Evolutionary conservation across 352 stramenopile species (phyloP).

Genomic region (Pythium pyrilobum): DNA sequence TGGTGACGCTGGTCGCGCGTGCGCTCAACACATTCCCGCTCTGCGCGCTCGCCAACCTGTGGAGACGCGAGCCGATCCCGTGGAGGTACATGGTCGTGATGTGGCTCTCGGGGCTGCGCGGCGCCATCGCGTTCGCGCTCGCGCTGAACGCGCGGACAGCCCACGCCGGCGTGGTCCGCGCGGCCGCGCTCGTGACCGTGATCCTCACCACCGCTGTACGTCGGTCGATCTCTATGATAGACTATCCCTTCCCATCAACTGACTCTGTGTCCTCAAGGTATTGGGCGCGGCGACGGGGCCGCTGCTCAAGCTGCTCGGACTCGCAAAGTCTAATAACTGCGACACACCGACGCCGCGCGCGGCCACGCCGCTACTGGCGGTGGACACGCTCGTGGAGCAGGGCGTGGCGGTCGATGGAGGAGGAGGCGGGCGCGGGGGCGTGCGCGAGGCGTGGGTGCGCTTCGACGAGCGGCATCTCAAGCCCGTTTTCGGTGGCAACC

Average conservation of each 20-base stretch:
- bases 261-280: too few relatives aligned
- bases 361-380: constrained; percentile 3
- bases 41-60: constrained; percentile 23
- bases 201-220: constrained; percentile 29
- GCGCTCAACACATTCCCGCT: constrained; percentile 27
- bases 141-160: constrained; percentile 25
- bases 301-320: neutral
- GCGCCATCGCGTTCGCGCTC: constrained; percentile 26
- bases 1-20: constrained; percentile 23
- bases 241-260: too few relatives aligned
- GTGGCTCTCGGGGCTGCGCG: constrained; percentile 83
- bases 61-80: constrained; percentile 23
- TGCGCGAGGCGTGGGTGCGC: neutral
- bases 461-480: constrained; percentile 14
- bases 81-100: constrained; percentile 38
- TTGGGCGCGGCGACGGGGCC: neutral
- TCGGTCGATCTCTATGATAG: too few relatives aligned
- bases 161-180: constrained; percentile 15
- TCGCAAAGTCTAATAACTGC: constrained; percentile 9
- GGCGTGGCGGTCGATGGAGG: neutral
- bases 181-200: constrained; percentile 19
- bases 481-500: constrained; percentile 12
- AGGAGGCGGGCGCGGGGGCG: neutral
- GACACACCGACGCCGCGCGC: neutral
- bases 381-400: neutral